Base-by-base conservation (phyloP, 768 basidiomycete genomes). In the Exsudoporus frostii region DNA sequence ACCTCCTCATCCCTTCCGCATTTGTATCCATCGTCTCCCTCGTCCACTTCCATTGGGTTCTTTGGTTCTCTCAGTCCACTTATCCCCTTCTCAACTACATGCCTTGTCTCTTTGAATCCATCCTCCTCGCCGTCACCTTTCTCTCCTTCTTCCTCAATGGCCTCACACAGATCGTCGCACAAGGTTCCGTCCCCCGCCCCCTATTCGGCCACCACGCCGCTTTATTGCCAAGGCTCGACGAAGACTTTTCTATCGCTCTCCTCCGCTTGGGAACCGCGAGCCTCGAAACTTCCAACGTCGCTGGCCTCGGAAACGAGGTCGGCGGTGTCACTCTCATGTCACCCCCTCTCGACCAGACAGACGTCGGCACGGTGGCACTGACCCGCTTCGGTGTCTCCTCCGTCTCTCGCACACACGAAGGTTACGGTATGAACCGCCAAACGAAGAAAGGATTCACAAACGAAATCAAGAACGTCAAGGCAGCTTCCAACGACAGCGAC, bases 51-150 rank as follows among this genome's bases (percentile, higher is more conserved):
- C 84, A 89, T 60, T 69, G 71, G 40, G 82, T 88, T 14, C 67
- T 86, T 39, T 79, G 78, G 69, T 64, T 69, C 55, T 76, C 73
- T 0, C 68, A 75, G 0, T 56, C 72, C 5, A 71, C 74, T 13
- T 88, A 89, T 61, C 88, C 89, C 1, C 74, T 89, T 13, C 78
- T 90, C 51, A 88, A 86, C 63, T 87, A 86, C 55, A 76, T 90
- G 50, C 86, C 87, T 5, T 86, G 83, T 67, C 68, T 86, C 50
- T 82, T 90, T 52, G 89, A 91, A 65, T 79, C 86, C 1, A 44
- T 79, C 45, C 77, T 91, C 36, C 59, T 88, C 29, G 65, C 66
- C 22, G 76, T 83, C 38, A 86, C 85, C 11, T 42, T 80, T 6
- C 71, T 87, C 38, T 85, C 88, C 7, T 68, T 84, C 45, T 66